A percentile compares a stretch with the other conserved stretches of the same genome.
phyloP scores from a whole-genome alignment of 2,329 filamentous ascomycete genomes.

The Aspergillus sclerotialis region DNA sequence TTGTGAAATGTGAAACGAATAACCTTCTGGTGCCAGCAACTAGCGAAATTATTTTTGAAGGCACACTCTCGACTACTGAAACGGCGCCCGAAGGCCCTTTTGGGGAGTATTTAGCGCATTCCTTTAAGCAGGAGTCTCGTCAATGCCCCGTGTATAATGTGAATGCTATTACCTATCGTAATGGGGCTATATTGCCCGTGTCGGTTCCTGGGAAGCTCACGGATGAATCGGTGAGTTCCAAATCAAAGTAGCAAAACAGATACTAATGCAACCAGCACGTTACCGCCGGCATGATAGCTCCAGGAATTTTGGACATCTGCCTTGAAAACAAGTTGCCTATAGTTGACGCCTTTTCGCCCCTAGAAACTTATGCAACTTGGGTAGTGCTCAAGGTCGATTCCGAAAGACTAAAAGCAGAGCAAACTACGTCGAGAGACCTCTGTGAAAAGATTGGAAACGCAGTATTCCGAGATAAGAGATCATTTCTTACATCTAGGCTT shows the following conservation, averaged over 20 bases:
- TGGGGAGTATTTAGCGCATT: slow-evolving; percentile 42
- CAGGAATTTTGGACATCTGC: slow-evolving; percentile 34
- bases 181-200: slow-evolving; percentile 43
- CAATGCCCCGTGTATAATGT: slow-evolving; percentile 37
- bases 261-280: slow-evolving; percentile 19
- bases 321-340: slow-evolving; percentile 37
- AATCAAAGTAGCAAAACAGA: neutral
- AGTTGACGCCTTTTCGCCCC: slow-evolving; percentile 38
- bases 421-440: slow-evolving; percentile 39
- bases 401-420: slow-evolving; percentile 49
- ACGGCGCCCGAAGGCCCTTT: slow-evolving; percentile 43
- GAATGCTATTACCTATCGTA: slow-evolving; percentile 42
- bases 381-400: slow-evolving; percentile 51
- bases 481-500: slow-evolving; percentile 39
- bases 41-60: slow-evolving; percentile 47
- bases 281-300: slow-evolving; percentile 37
- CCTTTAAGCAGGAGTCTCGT: slow-evolving; percentile 37
- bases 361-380: slow-evolving; percentile 45
- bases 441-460: slow-evolving; percentile 37
- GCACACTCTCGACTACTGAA: slow-evolving; percentile 40
- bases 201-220: slow-evolving; percentile 37
- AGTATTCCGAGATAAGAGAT: slow-evolving; percentile 36
- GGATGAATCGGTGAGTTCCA: slow-evolving; percentile 36
- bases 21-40: slow-evolving; percentile 44
- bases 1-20: slow-evolving; percentile 49